A percentile compares a stretch with the other conserved stretches of the same genome.
Evolutionary conservation across 768 basidiomycete species (phyloP).

Genomic region (Coprinellus micaceus): DNA sequence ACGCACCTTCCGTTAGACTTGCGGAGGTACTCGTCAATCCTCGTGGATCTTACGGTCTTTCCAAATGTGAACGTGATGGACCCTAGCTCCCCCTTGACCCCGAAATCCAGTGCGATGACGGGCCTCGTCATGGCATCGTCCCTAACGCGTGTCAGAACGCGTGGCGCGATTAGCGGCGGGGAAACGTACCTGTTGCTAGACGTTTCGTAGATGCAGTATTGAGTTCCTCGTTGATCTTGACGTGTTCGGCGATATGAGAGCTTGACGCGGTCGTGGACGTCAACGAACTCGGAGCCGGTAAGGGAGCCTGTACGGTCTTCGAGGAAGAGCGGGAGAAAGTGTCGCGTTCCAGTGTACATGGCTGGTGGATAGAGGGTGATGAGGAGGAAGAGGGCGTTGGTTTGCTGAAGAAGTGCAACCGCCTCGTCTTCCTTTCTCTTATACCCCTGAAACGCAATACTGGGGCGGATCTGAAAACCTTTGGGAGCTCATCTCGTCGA

Average conservation of each 20-base stretch:
- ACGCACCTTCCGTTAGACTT: constrained; percentile 45
- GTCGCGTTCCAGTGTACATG: constrained; percentile 17
- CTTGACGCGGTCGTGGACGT: constrained; percentile 59
- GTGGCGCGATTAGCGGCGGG: no score
- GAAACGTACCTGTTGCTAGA: constrained; percentile 13
- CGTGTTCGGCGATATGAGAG: constrained; percentile 45
- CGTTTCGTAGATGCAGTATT: constrained; percentile 53
- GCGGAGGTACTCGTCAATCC: constrained; percentile 53
- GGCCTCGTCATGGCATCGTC: constrained; percentile 29
- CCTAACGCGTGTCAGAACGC: no score
- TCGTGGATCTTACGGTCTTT: constrained; percentile 24
- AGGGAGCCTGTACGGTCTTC: constrained; percentile 58
- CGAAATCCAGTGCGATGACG: constrained; percentile 49
- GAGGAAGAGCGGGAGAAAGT: constrained; percentile 59
- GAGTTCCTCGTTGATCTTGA: constrained; percentile 33
- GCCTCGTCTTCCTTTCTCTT: no score
- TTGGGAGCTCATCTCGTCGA: no score
- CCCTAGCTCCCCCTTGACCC: constrained; percentile 46
- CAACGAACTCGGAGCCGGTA: constrained; percentile 54
- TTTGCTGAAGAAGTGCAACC: no score
- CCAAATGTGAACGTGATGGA: constrained; percentile 38
- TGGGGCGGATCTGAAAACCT: no score
- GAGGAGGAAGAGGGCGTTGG: no score
- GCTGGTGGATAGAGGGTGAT: no score
- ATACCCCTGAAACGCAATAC: no score